Conservation (phyloP, 352 stramenopile species). For the Globisporangium echinulatum region DNA sequence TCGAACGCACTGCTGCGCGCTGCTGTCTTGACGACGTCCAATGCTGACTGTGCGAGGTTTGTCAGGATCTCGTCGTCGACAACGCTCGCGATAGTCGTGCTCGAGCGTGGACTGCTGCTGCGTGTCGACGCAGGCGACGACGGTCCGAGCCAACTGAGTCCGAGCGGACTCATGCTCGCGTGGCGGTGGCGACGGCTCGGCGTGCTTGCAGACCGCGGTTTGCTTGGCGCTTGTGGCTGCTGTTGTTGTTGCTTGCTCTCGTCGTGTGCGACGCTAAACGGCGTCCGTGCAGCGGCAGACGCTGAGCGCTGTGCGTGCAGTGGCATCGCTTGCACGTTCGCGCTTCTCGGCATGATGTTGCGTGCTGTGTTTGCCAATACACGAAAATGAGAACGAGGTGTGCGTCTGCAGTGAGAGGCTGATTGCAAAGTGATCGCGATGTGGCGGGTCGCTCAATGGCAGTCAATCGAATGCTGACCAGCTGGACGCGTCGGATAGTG, state of each 20-base stretch:
- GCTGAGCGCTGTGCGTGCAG: neutral
- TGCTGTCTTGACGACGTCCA: slow-evolving; percentile 9
- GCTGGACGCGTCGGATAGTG: no score
- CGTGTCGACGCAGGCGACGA: slow-evolving; percentile 6
- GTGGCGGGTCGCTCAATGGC: no score
- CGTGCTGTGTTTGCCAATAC: no score
- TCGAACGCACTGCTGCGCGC: slow-evolving; percentile 3
- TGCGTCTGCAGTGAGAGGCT: no score
- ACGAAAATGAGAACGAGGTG: no score
- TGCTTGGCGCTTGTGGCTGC: neutral
- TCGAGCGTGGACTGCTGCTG: slow-evolving; percentile 9
- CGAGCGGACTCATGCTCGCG: neutral
- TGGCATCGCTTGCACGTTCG: neutral
- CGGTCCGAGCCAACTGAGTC: neutral
- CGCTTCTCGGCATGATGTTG: no score
- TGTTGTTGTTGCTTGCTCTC: neutral
- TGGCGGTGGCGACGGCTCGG: slow-evolving; percentile 13
- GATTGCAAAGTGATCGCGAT: no score
- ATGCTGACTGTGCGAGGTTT: slow-evolving; percentile 9
- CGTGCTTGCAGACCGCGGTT: slow-evolving; percentile 6
- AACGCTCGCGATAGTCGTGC: neutral
- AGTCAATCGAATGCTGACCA: no score
- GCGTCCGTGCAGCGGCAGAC: slow-evolving; percentile 1
- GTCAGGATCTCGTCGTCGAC: slow-evolving; percentile 12
- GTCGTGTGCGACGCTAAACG: slow-evolving; percentile 8